Evolutionary conservation across 306 rosid genomes (phyloP).

Genomic region (Vigna hirtella): DNA sequence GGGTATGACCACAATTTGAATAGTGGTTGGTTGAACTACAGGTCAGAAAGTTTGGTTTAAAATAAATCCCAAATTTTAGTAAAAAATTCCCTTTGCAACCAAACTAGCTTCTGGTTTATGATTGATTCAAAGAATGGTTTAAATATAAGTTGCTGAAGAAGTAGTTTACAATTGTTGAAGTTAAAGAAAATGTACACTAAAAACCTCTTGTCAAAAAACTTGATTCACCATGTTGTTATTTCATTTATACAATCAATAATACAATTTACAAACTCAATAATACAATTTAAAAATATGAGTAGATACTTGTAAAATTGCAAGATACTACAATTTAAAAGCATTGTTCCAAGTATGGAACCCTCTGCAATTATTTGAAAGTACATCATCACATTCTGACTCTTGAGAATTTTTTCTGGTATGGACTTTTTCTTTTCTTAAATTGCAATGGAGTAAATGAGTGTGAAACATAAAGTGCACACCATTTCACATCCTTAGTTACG

Average conservation of each 20-base stretch:
- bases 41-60: conserved; percentile 26
- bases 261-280: no score
- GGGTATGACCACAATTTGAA: neutral
- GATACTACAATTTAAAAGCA: neutral
- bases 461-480: neutral
- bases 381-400: conserved; percentile 11
- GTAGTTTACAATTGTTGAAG: neutral
- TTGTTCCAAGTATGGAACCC: neutral
- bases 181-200: neutral
- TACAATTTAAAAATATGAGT: neutral
- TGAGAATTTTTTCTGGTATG: neutral
- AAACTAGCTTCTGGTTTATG: neutral
- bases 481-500: neutral
- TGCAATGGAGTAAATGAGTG: neutral
- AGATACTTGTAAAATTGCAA: neutral
- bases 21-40: conserved; percentile 22
- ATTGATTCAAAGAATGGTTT: neutral
- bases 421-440: neutral
- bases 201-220: no score
- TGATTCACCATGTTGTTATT: no score
- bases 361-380: conserved; percentile 4
- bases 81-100: neutral
- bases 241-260: no score
- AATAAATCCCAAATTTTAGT: conserved; percentile 21
- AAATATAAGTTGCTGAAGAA: neutral